These are phyloP conservation scores for Candida dendrica DNA, from an alignment of 805 yeast genomes.

Conservation along the genomic window DNA sequence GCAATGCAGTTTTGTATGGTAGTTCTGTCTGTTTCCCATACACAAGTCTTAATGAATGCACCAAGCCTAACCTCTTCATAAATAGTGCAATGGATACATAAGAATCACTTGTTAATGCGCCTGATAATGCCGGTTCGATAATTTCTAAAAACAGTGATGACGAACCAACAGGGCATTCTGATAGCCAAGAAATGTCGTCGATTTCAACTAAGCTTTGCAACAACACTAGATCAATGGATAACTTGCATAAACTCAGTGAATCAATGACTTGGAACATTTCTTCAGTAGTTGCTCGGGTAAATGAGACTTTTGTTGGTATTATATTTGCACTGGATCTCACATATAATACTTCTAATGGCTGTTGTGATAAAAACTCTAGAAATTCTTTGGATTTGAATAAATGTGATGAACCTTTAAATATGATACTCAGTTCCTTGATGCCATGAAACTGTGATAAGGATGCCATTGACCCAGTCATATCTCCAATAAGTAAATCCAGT, in stretches of 20 bases:
- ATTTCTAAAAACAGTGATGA: constrained; percentile 1
- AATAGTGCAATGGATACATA: neutral
- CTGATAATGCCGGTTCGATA: constrained; percentile 11
- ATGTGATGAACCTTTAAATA: neutral
- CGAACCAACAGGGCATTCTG: too few relatives aligned
- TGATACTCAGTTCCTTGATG: neutral
- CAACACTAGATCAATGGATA: neutral
- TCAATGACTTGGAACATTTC: neutral
- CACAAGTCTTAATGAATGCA: constrained; percentile 6
- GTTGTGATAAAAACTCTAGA: neutral
- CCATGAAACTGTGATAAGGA: neutral
- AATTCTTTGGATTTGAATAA: neutral
- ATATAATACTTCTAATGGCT: neutral
- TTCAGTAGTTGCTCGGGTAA: neutral
- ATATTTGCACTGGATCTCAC: neutral
- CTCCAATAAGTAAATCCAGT: neutral
- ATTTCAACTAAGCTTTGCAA: neutral
- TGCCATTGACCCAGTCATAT: neutral
- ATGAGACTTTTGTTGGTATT: neutral
- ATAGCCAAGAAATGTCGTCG: too few relatives aligned
- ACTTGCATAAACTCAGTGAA: neutral
- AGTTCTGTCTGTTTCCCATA: constrained; percentile 17
- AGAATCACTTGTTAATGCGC: constrained; percentile 5
- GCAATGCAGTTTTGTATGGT: constrained; percentile 1
- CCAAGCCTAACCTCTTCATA: constrained; percentile 1